These are phyloP conservation scores for Trametes sp. DNA, from an alignment of 1,284 basidiomycete genomes.

Conservation along the genomic window DNA sequence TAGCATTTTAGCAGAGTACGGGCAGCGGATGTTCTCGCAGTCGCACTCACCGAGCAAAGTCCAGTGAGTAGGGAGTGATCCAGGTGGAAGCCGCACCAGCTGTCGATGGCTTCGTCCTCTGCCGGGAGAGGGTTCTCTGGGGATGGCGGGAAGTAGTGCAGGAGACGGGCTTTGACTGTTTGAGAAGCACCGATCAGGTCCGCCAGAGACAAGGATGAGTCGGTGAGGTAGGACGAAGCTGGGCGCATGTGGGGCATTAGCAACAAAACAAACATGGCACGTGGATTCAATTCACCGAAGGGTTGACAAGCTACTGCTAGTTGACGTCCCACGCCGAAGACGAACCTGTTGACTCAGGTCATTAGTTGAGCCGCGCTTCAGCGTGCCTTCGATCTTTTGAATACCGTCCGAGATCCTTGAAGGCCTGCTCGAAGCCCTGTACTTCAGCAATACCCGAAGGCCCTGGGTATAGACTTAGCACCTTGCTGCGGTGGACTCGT, in stretches of 20 bases:
- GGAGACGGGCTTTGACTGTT: conserved; percentile 83
- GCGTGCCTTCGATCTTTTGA: conserved; percentile 22
- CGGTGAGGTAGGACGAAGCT: conserved; percentile 71
- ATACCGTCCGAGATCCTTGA: conserved; percentile 83
- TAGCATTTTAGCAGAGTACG: conserved; percentile 2
- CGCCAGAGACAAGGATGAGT: conserved; percentile 68
- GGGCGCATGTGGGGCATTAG: conserved; percentile 4
- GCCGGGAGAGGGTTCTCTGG: conserved; percentile 45
- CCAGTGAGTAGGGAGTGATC: conserved; percentile 92
- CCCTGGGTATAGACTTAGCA: conserved; percentile 55
- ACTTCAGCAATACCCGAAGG: conserved; percentile 70
- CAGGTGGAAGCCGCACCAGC: conserved; percentile 83
- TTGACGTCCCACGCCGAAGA: conserved; percentile 82
- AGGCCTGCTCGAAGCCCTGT: conserved; percentile 83
- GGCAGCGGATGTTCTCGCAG: not conserved
- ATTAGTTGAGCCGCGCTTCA: not conserved
- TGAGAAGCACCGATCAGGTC: conserved; percentile 69
- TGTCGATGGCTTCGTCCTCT: conserved; percentile 75
- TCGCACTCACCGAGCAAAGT: conserved; percentile 76
- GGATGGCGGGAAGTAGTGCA: conserved; percentile 89
- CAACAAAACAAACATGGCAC: not conserved
- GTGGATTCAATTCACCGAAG: conserved; percentile 63
- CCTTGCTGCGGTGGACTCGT: not conserved
- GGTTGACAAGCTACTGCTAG: conserved; percentile 87
- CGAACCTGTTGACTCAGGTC: conserved; percentile 57